Conservation (phyloP, 805 yeast genomes). For the Pichia californica region DNA sequence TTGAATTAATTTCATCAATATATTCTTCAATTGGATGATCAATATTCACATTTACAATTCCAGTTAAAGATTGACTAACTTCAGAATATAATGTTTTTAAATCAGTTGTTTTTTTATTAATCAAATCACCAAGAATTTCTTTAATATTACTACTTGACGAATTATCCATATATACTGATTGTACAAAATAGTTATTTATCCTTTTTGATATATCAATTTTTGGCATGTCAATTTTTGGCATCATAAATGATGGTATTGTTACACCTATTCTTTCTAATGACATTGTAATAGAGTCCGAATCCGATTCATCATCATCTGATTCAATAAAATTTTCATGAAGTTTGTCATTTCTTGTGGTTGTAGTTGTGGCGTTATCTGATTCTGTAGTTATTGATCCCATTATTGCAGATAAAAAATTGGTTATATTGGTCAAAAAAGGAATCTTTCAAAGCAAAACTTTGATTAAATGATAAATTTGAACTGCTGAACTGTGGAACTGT, state of each 20-base stretch:
- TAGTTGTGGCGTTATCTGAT: too few relatives aligned
- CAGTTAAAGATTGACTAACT: conserved; percentile 28
- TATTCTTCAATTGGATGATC: conserved; percentile 45
- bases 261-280: conserved; percentile 49
- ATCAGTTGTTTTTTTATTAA: conserved; percentile 14
- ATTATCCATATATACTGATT: conserved; percentile 8
- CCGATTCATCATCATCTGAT: conserved; percentile 11
- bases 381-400: too few relatives aligned
- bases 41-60: conserved; percentile 41
- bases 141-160: conserved; percentile 7
- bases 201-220: conserved; percentile 1
- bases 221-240: conserved; percentile 8
- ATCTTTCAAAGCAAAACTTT: too few relatives aligned
- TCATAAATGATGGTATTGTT: conserved; percentile 9
- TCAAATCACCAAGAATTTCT: conserved; percentile 6
- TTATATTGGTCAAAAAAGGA: too few relatives aligned
- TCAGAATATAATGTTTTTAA: conserved; percentile 21
- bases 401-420: too few relatives aligned
- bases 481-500: too few relatives aligned
- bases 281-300: conserved; percentile 36
- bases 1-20: conserved; percentile 15
- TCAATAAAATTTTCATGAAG: not conserved
- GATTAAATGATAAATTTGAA: too few relatives aligned
- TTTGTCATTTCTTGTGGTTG: too few relatives aligned
- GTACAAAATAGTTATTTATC: conserved; percentile 7